Evolutionary conservation across 23 red algal genomes (phyloP), one percentile per base, ranked within the genome.

Genomic region (Cyanidioschyzon merolae): DNA sequence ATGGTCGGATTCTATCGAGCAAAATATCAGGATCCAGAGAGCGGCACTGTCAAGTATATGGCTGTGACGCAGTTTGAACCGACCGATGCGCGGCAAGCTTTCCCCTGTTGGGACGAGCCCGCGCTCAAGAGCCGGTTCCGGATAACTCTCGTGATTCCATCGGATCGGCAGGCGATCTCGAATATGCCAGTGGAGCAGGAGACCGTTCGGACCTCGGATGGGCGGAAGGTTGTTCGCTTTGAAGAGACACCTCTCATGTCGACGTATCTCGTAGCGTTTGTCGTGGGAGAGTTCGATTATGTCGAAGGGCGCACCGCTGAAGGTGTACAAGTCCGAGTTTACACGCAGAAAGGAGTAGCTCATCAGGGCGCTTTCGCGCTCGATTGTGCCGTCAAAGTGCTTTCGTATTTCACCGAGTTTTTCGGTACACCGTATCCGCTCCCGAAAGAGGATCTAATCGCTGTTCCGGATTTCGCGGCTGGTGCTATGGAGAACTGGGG

Each of bases 401-500:
- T 83, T 2, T 59, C 74, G 12, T 83, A 79, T 74, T 83, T 83
- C 36, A 78, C 80, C 2, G 38, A 58, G 34, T 83, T 83, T 67
- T 83, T 83, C 31, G 80, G 50, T 1, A 83, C 77, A 12, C 41
- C 68, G 50, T 83, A 83, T 37, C 80, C 80, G 25, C 36, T 83
- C 37, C 80, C 80, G 24, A 83, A 83, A 39, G 34, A 57, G 59
- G 80, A 76, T 45, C 35, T 83, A 1, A 79, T 83, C 38, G 80
- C 80, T 1, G 31, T 83, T 25, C 80, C 80, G 18, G 80, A 83
- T 41, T 83, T 83, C 78, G 59, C 80, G 3, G 76, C 80, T 76
- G 80, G 80, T n/a, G 80, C 80, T 36, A 83, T 83, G 80, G 80
- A 83, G 76, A 83, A 83, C 29, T 83, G 80, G 80, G 80, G 80